These are phyloP conservation scores for Glaciozyma antarctica DNA, from an alignment of 768 basidiomycete genomes.

Conservation along the genomic window DNA sequence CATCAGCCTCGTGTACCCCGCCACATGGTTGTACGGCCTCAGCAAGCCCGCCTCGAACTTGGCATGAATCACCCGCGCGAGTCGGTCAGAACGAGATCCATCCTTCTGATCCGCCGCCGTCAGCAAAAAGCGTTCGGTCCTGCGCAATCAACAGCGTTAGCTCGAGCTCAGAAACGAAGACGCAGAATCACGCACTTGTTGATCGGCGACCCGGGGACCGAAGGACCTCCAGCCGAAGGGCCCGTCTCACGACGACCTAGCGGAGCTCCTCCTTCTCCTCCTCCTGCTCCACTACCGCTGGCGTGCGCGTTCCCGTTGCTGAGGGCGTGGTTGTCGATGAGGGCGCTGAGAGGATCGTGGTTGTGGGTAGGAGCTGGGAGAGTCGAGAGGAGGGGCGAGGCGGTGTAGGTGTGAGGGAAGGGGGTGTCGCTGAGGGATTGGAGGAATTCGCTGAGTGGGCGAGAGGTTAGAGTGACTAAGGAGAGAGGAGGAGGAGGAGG, in stretches of 20 bases:
- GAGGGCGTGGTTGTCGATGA: not conserved
- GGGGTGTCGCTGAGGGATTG: conserved; percentile 65
- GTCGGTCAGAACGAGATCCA: conserved; percentile 77
- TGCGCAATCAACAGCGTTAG: conserved; percentile 32
- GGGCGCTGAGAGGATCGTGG: not conserved
- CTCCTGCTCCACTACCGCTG: not conserved
- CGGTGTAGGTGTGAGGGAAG: not conserved
- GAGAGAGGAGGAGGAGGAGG: not conserved
- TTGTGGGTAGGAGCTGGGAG: conserved; percentile 44
- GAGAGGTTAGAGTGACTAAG: not conserved
- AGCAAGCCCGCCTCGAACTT: conserved; percentile 94
- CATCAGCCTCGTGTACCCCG: conserved; percentile 81
- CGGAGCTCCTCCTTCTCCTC: not conserved
- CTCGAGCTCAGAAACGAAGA: not conserved
- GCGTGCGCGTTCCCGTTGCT: not conserved
- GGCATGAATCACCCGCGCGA: conserved; percentile 83
- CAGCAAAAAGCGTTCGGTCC: conserved; percentile 78
- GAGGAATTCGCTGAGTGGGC: conserved; percentile 60
- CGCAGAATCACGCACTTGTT: conserved; percentile 12
- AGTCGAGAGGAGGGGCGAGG: conserved; percentile 43
- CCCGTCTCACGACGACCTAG: not conserved
- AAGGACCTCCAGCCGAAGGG: conserved; percentile 5
- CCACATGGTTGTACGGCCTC: conserved; percentile 93
- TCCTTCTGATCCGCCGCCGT: conserved; percentile 91
- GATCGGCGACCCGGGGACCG: conserved; percentile 25